Evolutionary conservation across 108 stramenopile genomes (phyloP), one percentile per base, ranked within the genome.

Genomic region (Ochromonas danica): DNA sequence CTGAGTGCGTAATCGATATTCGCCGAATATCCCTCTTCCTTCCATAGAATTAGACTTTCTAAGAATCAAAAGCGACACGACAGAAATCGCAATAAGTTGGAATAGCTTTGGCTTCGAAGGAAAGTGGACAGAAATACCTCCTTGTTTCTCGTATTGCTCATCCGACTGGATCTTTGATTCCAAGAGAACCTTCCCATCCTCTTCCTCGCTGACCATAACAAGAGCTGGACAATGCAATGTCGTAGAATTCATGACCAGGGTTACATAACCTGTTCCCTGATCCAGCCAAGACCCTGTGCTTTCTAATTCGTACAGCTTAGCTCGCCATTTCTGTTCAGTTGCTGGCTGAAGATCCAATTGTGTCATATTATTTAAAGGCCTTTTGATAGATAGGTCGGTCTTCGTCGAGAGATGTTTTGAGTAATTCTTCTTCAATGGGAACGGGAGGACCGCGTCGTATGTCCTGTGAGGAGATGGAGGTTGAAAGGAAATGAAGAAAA

Each of bases 101-200:
- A n/a, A n/a, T n/a, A n/a, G n/a, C n/a, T n/a, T n/a, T n/a, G n/a
- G n/a, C n/a, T n/a, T n/a, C n/a, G n/a, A n/a, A n/a, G n/a, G n/a
- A n/a, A n/a, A n/a, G n/a, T n/a, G n/a, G n/a, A n/a, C 22, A 51
- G 22, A 51, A 51, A 14, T 27, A 75, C 72, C 72, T 75, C 72
- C 72, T 41, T 75, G 72, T 36, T 60, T 75, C 72, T 75, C 72
- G 40, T 75, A 75, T 31, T 14, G n/a, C 3, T 75, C 72, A 35
- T 75, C 72, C 27, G 28, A 42, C 40, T 42, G 14, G 3, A 75
- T 60, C 31, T 45, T 45, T 3, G 40, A 42, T 36, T 33, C 30
- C 40, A 75, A 75, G 40, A 70, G 10, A 70, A 17, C 10, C 22
- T 38, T 40, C 67, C 36, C 40, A 14, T 22, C 22, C 39, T 70